Percentiles rank a stretch among this genome's conserved stretches.
These are phyloP conservation scores for Martiniozyma asiatica DNA, from an alignment of 1,139 yeast genomes.

Conservation along the genomic window DNA sequence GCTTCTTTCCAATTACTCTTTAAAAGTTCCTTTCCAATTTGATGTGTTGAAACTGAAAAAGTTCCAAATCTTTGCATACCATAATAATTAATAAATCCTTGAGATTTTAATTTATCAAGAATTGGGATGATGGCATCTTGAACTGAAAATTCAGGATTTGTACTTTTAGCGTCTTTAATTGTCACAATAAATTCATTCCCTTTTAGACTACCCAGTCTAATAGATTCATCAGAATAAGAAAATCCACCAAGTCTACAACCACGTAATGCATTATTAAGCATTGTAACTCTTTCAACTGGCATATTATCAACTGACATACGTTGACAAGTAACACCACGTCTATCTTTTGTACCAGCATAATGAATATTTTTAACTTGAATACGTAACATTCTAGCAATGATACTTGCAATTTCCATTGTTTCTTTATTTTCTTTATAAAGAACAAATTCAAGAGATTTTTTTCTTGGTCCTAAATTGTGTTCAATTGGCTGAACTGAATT, in stretches of 20 bases:
- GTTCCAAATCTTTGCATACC: constrained; percentile 99
- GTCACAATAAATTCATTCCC: constrained; percentile 88
- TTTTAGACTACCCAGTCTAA: constrained; percentile 67
- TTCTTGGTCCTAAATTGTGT: constrained; percentile 57
- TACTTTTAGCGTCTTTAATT: constrained; percentile 51
- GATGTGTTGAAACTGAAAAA: constrained; percentile 83
- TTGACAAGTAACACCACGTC: constrained; percentile 93
- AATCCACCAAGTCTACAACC: constrained; percentile 74
- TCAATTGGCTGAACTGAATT: constrained; percentile 33
- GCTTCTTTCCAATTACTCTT: constrained; percentile 72
- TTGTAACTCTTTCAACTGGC: constrained; percentile 66
- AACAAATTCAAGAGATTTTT: constrained; percentile 63
- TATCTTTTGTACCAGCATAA: constrained; percentile 93
- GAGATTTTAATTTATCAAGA: constrained; percentile 43
- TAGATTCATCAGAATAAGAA: constrained; percentile 46
- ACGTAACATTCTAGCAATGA: constrained; percentile 61
- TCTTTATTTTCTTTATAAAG: constrained; percentile 91
- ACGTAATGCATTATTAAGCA: constrained; percentile 61
- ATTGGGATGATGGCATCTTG: constrained; percentile 38
- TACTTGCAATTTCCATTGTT: constrained; percentile 86
- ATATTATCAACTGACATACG: constrained; percentile 60
- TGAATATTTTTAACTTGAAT: constrained; percentile 58
- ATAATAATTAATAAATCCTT: constrained; percentile 84
- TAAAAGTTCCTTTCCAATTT: constrained; percentile 62
- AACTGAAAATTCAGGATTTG: constrained; percentile 23